A percentile compares a stretch with the other conserved stretches of the same genome.
Evolutionary conservation across 352 stramenopile genomes (phyloP).

Genomic region (Globisporangium megalacanthum): DNA sequence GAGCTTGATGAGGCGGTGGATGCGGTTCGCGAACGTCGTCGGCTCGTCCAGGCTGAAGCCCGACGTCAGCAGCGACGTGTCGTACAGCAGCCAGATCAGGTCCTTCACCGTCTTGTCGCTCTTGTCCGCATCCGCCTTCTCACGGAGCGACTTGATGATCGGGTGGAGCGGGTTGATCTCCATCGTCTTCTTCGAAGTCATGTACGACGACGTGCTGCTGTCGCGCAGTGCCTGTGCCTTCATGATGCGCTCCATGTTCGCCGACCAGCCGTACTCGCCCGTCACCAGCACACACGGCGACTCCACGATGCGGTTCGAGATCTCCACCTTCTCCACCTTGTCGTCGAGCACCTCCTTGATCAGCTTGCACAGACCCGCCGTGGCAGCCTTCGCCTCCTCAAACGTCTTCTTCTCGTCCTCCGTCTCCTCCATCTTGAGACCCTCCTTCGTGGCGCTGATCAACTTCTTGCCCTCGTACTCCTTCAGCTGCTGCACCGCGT

Average conservation of each 20-base stretch:
- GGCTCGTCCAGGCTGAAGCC: slow-evolving; percentile 99
- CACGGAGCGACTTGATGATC: slow-evolving; percentile 97
- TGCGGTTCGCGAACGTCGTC: slow-evolving; percentile 98
- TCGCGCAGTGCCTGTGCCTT: slow-evolving; percentile 99
- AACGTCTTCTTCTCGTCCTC: slow-evolving; percentile 99
- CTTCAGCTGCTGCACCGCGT: slow-evolving; percentile 99
- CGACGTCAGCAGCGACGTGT: slow-evolving; percentile 98
- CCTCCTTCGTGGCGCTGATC: slow-evolving; percentile 97
- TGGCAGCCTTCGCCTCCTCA: slow-evolving; percentile 98
- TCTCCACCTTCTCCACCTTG: slow-evolving; percentile 99
- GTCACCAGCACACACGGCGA: slow-evolving; percentile 98
- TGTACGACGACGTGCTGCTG: slow-evolving; percentile 96
- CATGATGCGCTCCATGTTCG: slow-evolving; percentile 99
- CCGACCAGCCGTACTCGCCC: slow-evolving; percentile 99
- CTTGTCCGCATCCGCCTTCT: slow-evolving; percentile 99
- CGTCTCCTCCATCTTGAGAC: slow-evolving; percentile 94
- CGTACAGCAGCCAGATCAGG: slow-evolving; percentile 99
- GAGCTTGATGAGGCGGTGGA: slow-evolving; percentile 99
- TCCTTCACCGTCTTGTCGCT: slow-evolving; percentile 99
- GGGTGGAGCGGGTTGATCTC: slow-evolving; percentile 99
- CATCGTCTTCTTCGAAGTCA: slow-evolving; percentile 99
- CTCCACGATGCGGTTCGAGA: slow-evolving; percentile 98
- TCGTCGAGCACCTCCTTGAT: slow-evolving; percentile 99
- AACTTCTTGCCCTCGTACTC: slow-evolving; percentile 99
- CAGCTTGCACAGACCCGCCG: slow-evolving; percentile 97